Base-by-base conservation (phyloP, 2,329 filamentous ascomycete genomes). In the Calonectria crousiana region DNA sequence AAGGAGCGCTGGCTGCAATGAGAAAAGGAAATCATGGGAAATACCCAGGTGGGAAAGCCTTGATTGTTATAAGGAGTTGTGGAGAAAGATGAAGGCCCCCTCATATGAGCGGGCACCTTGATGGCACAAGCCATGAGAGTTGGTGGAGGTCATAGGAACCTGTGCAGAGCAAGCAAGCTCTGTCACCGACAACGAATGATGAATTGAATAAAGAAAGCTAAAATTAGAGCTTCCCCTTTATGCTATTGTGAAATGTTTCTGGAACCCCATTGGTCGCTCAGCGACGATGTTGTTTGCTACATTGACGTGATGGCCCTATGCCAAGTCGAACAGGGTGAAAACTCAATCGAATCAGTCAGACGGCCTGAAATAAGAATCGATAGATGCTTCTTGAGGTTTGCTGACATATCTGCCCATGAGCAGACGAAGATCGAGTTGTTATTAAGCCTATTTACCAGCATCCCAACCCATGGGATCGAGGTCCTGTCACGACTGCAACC, bases 61-160 rank as follows among this genome's bases (percentile, higher is more conserved):
- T 67, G 51, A 44, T 60, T 69, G 65, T 74, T 75, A 66, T 52
- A 36, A 28, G 47, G 38, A 64, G 51, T 28, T 68, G 71, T 58
- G 51, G 71, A 52, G 58, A 70, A 67, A 52, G 71, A 47, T 51
- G 38, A 62, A 66, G 41, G 53, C 41, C 65, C 60, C 70, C 68
- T 66, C 68, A 20, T 65, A 58, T 53, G 62, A 49, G 49, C 18
- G 52, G 53, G 64, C 64, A 72, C 70, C 70, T 53, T 72, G 70
- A 72, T 72, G 70, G 70, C 56, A 67, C 52, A 67, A 67, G 52
- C 49, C 64, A 72, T 34, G 26, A 72, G 52, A 60, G 36, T 67
- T 28, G 53, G 70, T 44, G 34, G 20, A 72, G 30, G 53, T 44
- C 16, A 34, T 44, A 51, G 30, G 47, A 49, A 32, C 52, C 41